Percentiles rank a stretch among this genome's conserved stretches.
Conservation (phyloP, 164 flowering plant genomes). For the Buxus sempervirens region DNA sequence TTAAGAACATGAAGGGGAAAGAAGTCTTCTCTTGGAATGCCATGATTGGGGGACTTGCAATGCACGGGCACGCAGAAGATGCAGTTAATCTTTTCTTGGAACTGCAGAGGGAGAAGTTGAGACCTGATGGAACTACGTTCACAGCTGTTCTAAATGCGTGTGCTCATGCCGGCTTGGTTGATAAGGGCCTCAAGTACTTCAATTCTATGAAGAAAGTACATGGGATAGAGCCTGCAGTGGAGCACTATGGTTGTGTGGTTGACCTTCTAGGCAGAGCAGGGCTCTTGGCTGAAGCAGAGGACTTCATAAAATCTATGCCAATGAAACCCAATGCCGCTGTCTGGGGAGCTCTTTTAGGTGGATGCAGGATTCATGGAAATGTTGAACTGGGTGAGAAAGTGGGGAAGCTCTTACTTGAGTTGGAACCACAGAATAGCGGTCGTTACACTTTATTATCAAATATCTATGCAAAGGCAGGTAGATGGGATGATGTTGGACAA, state of each 20-base stretch:
- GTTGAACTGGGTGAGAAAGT: slow-evolving; percentile 31
- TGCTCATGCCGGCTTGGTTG: slow-evolving; percentile 43
- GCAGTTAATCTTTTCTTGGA: slow-evolving; percentile 27
- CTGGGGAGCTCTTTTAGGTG: slow-evolving; percentile 44
- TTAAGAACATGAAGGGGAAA: slow-evolving; percentile 29
- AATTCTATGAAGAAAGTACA: slow-evolving; percentile 24
- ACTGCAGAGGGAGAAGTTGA: slow-evolving; percentile 24
- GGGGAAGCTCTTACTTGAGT: slow-evolving; percentile 30
- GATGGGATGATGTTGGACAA: slow-evolving; percentile 37
- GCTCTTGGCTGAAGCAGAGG: slow-evolving; percentile 30
- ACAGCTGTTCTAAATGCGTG: slow-evolving; percentile 37
- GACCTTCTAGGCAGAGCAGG: slow-evolving; percentile 49
- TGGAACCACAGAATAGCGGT: slow-evolving; percentile 44
- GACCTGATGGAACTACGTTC: slow-evolving; percentile 38
- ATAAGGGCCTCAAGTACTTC: slow-evolving; percentile 27
- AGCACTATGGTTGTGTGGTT: slow-evolving; percentile 44
- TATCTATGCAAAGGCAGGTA: slow-evolving; percentile 37
- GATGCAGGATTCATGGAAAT: slow-evolving; percentile 39
- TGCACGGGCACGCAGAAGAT: slow-evolving; percentile 37
- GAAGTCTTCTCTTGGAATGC: slow-evolving; percentile 44
- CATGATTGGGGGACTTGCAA: slow-evolving; percentile 42
- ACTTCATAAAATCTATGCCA: slow-evolving; percentile 32
- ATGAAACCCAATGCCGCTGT: slow-evolving; percentile 37
- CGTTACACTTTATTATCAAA: slow-evolving; percentile 35
- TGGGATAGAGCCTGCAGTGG: slow-evolving; percentile 28